These are phyloP conservation scores for Sporormia fimetaria DNA, from an alignment of 495 filamentous ascomycete species.

Conservation along the genomic window DNA sequence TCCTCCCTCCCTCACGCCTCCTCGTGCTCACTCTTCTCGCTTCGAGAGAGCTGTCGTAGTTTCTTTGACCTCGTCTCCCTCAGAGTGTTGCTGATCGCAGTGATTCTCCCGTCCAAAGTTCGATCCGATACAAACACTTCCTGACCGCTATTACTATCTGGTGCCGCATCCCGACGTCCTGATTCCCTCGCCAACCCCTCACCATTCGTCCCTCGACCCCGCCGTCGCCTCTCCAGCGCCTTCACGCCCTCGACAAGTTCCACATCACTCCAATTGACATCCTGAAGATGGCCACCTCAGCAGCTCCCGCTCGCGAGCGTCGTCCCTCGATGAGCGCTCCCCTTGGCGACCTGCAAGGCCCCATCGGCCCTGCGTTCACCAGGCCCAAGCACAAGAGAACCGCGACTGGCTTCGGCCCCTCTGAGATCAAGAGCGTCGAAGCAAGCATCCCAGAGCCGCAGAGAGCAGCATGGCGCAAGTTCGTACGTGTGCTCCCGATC, in stretches of 20 bases:
- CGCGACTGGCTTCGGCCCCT: slow-evolving; percentile 77
- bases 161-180: too few species aligned
- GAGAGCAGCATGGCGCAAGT: slow-evolving; percentile 79
- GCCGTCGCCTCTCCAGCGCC: slow-evolving; percentile 8
- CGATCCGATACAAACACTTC: too few species aligned
- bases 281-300: slow-evolving; percentile 20
- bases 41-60: too few species aligned
- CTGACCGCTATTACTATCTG: too few species aligned
- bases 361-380: slow-evolving; percentile 55
- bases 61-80: too few species aligned
- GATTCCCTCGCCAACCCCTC: not conserved
- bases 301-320: slow-evolving; percentile 42
- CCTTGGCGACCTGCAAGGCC: slow-evolving; percentile 69
- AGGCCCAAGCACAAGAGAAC: slow-evolving; percentile 94
- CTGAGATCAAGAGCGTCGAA: slow-evolving; percentile 89
- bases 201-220: slow-evolving; percentile 15
- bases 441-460: slow-evolving; percentile 79
- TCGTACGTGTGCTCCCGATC: slow-evolving; percentile 39
- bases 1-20: too few species aligned
- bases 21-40: too few species aligned
- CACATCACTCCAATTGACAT: slow-evolving; percentile 15
- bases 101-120: too few species aligned
- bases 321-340: slow-evolving; percentile 70
- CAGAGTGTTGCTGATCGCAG: too few species aligned
- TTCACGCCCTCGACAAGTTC: slow-evolving; percentile 9